Evolutionary conservation across 2,329 filamentous ascomycete species (phyloP).

Genomic region (Arthrobotrys musiformis): DNA sequence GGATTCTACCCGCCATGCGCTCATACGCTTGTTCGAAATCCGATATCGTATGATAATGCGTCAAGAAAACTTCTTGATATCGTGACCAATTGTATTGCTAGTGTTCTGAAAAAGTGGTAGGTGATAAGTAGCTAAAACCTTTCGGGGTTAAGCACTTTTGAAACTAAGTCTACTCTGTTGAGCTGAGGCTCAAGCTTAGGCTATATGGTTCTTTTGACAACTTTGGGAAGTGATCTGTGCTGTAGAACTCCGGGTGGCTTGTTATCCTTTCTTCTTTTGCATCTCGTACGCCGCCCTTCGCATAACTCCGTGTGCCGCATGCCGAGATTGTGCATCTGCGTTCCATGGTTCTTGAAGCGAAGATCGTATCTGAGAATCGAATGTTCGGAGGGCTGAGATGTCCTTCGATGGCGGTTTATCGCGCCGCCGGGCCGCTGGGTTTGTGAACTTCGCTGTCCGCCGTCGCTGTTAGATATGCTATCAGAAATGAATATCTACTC

Average conservation of each 20-base stretch:
- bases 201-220: neutral
- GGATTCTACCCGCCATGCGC: constrained; percentile 5
- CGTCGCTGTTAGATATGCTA: neutral
- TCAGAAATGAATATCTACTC: neutral
- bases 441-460: neutral
- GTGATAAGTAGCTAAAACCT: too few species aligned
- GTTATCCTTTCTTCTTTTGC: too few species aligned
- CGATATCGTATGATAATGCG: neutral
- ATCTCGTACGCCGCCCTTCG: too few species aligned
- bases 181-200: constrained; percentile 3
- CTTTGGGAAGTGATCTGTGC: neutral
- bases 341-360: constrained; percentile 1
- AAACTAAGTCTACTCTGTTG: neutral
- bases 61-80: neutral
- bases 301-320: constrained; percentile 5
- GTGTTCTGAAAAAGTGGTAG: too few species aligned
- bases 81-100: neutral
- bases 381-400: neutral
- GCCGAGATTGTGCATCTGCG: neutral
- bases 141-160: neutral
- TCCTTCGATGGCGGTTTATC: constrained; percentile 18
- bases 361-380: neutral
- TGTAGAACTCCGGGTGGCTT: neutral
- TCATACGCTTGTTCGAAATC: neutral
- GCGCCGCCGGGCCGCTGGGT: constrained; percentile 27